Evolutionary conservation across 345 rosid species (phyloP).

Genomic region (Ceriops tagal): DNA sequence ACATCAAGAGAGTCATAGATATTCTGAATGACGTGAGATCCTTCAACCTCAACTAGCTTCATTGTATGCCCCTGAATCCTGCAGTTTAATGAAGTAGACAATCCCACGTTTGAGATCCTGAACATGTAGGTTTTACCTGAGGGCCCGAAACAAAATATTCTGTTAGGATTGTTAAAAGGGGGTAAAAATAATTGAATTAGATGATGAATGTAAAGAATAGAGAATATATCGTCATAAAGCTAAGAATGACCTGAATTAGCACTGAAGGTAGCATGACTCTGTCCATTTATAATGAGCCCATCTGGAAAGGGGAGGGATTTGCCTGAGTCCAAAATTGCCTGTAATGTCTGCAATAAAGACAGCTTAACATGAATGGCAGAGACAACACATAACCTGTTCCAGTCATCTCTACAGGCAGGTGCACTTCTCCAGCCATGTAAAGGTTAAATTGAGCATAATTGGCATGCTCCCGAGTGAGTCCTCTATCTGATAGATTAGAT

Average conservation of each 20-base stretch:
- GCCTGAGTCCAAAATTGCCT: slow-evolving; percentile 59
- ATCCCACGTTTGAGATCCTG: slow-evolving; percentile 80
- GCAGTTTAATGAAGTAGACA: slow-evolving; percentile 64
- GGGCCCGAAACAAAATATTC: slow-evolving; percentile 1
- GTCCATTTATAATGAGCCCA: slow-evolving; percentile 42
- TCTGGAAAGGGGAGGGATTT: slow-evolving; percentile 57
- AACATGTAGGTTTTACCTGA: slow-evolving; percentile 85
- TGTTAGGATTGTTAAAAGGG: background rate
- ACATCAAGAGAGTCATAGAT: slow-evolving; percentile 73
- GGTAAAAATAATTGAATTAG: background rate
- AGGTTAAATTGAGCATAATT: too few relatives aligned
- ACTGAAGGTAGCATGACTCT: slow-evolving; percentile 28
- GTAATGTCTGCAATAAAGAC: slow-evolving; percentile 41
- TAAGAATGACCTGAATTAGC: slow-evolving; percentile 32
- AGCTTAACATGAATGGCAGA: background rate
- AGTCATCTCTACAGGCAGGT: too few relatives aligned
- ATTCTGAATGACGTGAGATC: slow-evolving; percentile 71
- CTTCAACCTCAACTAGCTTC: slow-evolving; percentile 91
- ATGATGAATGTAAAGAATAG: background rate
- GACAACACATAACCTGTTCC: background rate
- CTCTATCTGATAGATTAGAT: too few relatives aligned
- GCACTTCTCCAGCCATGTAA: too few relatives aligned
- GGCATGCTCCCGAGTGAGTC: too few relatives aligned
- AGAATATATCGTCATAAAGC: background rate
- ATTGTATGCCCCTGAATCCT: slow-evolving; percentile 78